phyloP scores from a whole-genome alignment of 345 rosid species.

The Turnera subulata region DNA sequence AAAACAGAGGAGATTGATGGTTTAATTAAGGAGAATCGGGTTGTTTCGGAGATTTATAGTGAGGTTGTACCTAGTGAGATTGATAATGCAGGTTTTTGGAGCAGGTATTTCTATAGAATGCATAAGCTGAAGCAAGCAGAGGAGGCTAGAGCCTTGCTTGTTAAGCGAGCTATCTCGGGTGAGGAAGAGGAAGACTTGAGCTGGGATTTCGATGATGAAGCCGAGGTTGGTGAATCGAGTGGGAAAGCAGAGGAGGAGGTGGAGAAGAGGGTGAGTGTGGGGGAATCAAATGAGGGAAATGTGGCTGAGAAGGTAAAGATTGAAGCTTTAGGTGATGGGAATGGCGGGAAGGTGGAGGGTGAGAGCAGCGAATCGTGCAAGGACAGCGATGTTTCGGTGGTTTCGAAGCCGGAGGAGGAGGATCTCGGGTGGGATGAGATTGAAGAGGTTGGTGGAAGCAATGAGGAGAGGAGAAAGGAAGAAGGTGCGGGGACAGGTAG shows the following conservation, averaged over 20 bases:
- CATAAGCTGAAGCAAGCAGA: conserved; percentile 53
- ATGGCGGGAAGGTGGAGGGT: conserved; percentile 22
- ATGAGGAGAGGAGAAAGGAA: conserved; percentile 34
- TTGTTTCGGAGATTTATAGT: conserved; percentile 36
- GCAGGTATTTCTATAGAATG: conserved; percentile 53
- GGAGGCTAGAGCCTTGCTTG: conserved; percentile 63
- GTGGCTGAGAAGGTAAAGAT: neutral
- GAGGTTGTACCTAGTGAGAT: conserved; percentile 40
- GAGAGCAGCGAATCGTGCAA: conserved; percentile 40
- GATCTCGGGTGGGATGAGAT: conserved; percentile 86
- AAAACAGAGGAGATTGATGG: conserved; percentile 37
- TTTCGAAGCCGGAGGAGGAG: conserved; percentile 56
- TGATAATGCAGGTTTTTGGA: conserved; percentile 57
- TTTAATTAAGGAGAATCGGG: conserved; percentile 30
- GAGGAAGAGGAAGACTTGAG: conserved; percentile 74
- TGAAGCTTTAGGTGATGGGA: conserved; percentile 15
- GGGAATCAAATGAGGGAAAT: neutral
- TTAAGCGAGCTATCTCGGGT: conserved; percentile 47
- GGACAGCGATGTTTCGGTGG: conserved; percentile 64
- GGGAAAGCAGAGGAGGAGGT: conserved; percentile 4
- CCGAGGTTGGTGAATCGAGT: conserved; percentile 3
- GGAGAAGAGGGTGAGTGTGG: conserved; percentile 1
- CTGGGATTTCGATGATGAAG: conserved; percentile 66
- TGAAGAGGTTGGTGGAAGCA: conserved; percentile 50
- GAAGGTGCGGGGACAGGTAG: conserved; percentile 23